Conservation (phyloP, 2,329 filamentous ascomycete genomes). For the Metarhizium album region DNA sequence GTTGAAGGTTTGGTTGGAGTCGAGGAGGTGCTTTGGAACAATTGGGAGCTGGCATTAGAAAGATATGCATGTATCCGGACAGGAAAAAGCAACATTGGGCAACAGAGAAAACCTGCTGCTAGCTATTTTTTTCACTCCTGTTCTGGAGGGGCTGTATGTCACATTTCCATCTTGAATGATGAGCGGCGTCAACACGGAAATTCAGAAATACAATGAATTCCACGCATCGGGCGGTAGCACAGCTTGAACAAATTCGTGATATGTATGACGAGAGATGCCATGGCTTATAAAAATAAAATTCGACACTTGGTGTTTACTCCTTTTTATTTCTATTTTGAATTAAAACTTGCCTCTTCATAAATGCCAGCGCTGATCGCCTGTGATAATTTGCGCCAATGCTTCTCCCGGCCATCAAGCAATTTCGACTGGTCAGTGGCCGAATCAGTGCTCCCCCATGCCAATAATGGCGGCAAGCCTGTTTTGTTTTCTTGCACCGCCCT, state of each 20-base stretch:
- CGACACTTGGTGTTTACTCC: no score
- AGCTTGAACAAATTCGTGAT: conserved; percentile 11
- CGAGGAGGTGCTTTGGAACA: conserved; percentile 15
- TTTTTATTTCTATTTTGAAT: no score
- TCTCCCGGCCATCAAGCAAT: background rate
- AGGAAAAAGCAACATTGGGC: conserved; percentile 23
- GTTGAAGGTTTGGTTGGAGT: conserved; percentile 22
- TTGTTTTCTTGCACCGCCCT: background rate
- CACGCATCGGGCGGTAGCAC: conserved; percentile 21
- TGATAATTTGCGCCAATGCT: no score
- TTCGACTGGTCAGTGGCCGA: background rate
- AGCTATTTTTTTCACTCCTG: conserved; percentile 42
- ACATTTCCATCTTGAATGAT: conserved; percentile 46
- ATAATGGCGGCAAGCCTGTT: background rate
- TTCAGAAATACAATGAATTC: conserved; percentile 35
- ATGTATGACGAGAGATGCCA: background rate
- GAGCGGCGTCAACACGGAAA: conserved; percentile 59
- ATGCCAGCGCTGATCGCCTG: no score
- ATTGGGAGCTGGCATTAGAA: conserved; percentile 27
- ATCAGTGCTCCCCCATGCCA: background rate
- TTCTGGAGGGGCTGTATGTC: conserved; percentile 55
- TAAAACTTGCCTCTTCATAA: no score
- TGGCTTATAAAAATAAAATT: background rate
- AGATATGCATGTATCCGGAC: conserved; percentile 24
- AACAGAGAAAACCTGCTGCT: conserved; percentile 22